These are phyloP conservation scores for Schizosaccharomyces octosporus DNA, from an alignment of 805 yeast genomes.

Conservation along the genomic window DNA sequence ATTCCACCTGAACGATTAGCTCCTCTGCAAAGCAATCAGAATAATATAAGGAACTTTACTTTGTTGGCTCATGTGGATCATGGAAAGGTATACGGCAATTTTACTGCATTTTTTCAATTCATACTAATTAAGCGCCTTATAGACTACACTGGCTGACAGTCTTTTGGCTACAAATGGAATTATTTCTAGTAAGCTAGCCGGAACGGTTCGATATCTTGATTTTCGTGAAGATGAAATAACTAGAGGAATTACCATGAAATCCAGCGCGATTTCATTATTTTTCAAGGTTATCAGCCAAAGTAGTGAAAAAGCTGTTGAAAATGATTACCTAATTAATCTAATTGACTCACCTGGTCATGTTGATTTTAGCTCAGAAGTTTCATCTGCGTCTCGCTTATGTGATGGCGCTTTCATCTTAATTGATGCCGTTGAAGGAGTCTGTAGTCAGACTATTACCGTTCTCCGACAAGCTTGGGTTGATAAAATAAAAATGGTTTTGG, in stretches of 20 bases:
- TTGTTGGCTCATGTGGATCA: conserved; percentile 96
- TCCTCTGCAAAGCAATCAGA: conserved; percentile 42
- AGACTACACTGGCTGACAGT: conserved; percentile 75
- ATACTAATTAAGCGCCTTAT: background rate
- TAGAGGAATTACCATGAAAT: conserved; percentile 90
- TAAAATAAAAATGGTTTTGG: conserved; percentile 63
- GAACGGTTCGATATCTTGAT: conserved; percentile 77
- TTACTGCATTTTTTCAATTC: background rate
- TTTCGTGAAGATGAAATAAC: conserved; percentile 87
- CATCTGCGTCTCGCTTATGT: conserved; percentile 83
- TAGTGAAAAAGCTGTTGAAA: conserved; percentile 1
- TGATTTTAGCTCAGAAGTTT: conserved; percentile 87
- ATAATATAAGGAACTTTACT: conserved; percentile 65
- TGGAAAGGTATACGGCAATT: conserved; percentile 31
- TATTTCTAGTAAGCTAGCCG: conserved; percentile 83
- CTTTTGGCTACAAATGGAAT: conserved; percentile 86
- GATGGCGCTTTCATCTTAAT: conserved; percentile 91
- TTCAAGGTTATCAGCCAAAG: conserved; percentile 27
- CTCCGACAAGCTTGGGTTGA: conserved; percentile 90
- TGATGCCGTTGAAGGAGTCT: conserved; percentile 94
- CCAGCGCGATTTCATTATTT: conserved; percentile 82
- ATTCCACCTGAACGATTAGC: conserved; percentile 39
- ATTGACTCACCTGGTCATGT: conserved; percentile 99
- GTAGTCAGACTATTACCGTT: conserved; percentile 90
- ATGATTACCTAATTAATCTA: conserved; percentile 46